Conservation (phyloP, 2,329 filamentous ascomycete species). For the Fusarium subtropicale region DNA sequence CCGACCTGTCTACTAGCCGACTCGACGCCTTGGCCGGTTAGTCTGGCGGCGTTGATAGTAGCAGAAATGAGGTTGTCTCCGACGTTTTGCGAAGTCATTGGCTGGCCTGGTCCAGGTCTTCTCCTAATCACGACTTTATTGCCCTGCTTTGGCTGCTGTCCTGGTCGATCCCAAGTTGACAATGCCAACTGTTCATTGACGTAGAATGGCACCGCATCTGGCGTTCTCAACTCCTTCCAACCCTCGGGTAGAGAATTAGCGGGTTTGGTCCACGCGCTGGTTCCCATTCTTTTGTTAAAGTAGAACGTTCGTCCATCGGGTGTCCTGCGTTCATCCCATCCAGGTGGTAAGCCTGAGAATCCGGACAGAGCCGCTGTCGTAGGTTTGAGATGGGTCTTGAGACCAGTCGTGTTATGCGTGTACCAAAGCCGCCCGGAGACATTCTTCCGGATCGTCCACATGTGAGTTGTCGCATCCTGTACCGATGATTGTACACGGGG, state of each 20-base stretch:
- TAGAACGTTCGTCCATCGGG: constrained; percentile 42
- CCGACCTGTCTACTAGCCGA: constrained; percentile 41
- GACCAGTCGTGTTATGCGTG: constrained; percentile 41
- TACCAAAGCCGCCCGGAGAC: constrained; percentile 46
- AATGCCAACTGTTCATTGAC: constrained; percentile 45
- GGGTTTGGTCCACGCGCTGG: constrained; percentile 44
- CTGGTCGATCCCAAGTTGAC: constrained; percentile 47
- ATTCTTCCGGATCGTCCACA: constrained; percentile 47
- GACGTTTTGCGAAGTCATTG: background rate
- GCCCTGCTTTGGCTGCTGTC: constrained; percentile 41
- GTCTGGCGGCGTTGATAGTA: constrained; percentile 38
- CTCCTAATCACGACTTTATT: constrained; percentile 4
- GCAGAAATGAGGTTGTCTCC: constrained; percentile 30
- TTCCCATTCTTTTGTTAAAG: constrained; percentile 41
- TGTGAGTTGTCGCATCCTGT: constrained; percentile 30
- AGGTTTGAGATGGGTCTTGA: constrained; percentile 45
- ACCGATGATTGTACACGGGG: constrained; percentile 32
- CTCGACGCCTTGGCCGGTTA: constrained; percentile 37
- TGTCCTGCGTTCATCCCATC: constrained; percentile 45
- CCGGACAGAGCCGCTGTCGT: constrained; percentile 15
- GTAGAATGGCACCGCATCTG: constrained; percentile 45
- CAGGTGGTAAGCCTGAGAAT: constrained; percentile 33
- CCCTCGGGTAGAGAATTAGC: constrained; percentile 39
- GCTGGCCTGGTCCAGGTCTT: constrained; percentile 25
- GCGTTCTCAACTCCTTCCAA: constrained; percentile 46